Percentiles rank a stretch among this genome's conserved stretches.
Conservation (phyloP, 768 basidiomycete species). For the Mycena rebaudengoi region DNA sequence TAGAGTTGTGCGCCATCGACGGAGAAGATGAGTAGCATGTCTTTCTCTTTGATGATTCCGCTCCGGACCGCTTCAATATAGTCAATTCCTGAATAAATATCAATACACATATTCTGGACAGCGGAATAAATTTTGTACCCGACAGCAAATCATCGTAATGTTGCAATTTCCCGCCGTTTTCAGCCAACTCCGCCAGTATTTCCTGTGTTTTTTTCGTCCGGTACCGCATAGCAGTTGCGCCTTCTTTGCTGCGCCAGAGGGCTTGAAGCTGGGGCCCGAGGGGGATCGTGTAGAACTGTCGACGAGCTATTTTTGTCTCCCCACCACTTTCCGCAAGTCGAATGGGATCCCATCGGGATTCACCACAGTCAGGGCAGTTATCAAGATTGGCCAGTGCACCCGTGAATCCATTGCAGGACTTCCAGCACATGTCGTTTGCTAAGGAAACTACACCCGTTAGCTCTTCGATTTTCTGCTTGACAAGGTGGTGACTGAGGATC, state of each 20-base stretch:
- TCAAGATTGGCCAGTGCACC: background rate
- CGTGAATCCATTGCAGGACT: background rate
- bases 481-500: background rate
- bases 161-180: background rate
- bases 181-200: background rate
- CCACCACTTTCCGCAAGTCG: background rate
- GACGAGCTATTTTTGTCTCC: background rate
- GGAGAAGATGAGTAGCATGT: constrained; percentile 28
- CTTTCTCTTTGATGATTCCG: background rate
- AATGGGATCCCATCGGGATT: background rate
- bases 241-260: background rate
- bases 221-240: background rate
- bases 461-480: background rate
- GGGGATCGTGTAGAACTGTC: background rate
- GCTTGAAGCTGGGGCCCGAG: constrained; percentile 4
- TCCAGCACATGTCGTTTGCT: background rate
- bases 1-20: constrained; percentile 39
- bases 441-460: background rate
- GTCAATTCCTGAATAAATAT: background rate
- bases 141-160: background rate
- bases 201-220: background rate
- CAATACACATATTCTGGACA: too few relatives aligned
- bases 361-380: background rate
- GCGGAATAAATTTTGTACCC: too few relatives aligned
- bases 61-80: background rate